phyloP scores from a whole-genome alignment of 2,329 filamentous ascomycete genomes.

The Penicillium sp. region DNA sequence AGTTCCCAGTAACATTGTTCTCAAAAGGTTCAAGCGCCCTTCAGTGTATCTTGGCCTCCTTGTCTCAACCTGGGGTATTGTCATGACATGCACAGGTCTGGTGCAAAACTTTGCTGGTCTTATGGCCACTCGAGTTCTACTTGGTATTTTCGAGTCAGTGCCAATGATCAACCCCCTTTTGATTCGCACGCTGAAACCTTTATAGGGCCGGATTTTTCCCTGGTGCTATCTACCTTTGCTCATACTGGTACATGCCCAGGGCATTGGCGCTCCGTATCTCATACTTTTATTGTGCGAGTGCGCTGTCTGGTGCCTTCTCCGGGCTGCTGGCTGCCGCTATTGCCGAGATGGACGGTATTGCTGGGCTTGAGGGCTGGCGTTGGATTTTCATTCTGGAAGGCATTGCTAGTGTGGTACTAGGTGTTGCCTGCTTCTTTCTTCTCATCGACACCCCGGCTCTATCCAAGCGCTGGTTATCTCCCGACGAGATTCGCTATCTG shows the following conservation, averaged over 20 bases:
- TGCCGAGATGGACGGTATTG: slow-evolving; percentile 46
- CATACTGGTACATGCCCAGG: slow-evolving; percentile 19
- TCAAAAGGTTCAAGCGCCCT: slow-evolving; percentile 15
- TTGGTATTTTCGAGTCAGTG: slow-evolving; percentile 15
- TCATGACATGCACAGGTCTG: slow-evolving; percentile 17
- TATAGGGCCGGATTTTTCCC: slow-evolving; percentile 23
- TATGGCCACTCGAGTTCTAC: slow-evolving; percentile 6
- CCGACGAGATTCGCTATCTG: slow-evolving; percentile 37
- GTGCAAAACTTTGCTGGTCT: slow-evolving; percentile 16
- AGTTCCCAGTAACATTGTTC: slow-evolving; percentile 16
- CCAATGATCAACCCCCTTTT: neutral
- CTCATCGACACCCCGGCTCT: slow-evolving; percentile 42
- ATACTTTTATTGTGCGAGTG: slow-evolving; percentile 25
- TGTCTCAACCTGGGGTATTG: slow-evolving; percentile 11
- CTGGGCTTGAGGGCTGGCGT: slow-evolving; percentile 44
- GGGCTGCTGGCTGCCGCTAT: slow-evolving; percentile 50
- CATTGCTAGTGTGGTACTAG: slow-evolving; percentile 40
- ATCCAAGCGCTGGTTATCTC: slow-evolving; percentile 35
- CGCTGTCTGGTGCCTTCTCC: slow-evolving; percentile 44
- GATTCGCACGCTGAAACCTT: neutral
- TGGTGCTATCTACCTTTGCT: slow-evolving; percentile 25
- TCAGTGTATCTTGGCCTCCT: slow-evolving; percentile 14
- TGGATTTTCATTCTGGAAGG: slow-evolving; percentile 51
- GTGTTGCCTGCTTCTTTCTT: slow-evolving; percentile 38
- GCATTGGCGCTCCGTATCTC: slow-evolving; percentile 19